Percentiles rank a stretch among this genome's conserved stretches.
Evolutionary conservation across 2,329 filamentous ascomycete genomes (phyloP).

Genomic region (Penicillium sp.): DNA sequence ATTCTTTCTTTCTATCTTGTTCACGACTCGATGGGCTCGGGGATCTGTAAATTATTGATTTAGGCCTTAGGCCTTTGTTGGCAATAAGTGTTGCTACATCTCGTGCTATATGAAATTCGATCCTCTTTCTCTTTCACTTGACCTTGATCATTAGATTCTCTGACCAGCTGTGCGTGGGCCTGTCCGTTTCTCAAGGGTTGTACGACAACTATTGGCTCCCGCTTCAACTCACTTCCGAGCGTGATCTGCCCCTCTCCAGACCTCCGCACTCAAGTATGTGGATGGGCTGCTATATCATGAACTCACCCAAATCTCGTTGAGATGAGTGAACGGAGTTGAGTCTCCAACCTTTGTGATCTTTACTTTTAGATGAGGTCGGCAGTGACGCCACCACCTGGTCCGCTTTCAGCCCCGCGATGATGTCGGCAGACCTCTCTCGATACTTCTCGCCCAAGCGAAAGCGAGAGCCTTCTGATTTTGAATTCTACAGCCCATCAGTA

Average conservation of each 20-base stretch:
- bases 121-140: neutral
- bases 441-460: constrained; percentile 37
- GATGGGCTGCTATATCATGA: constrained; percentile 10
- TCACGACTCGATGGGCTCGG: constrained; percentile 36
- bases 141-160: neutral
- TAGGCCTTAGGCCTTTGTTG: constrained; percentile 32
- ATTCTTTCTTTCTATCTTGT: constrained; percentile 29
- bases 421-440: constrained; percentile 25
- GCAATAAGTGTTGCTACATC: constrained; percentile 23
- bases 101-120: constrained; percentile 5
- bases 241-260: constrained; percentile 20
- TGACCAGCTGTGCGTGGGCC: neutral
- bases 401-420: constrained; percentile 30
- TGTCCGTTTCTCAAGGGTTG: neutral
- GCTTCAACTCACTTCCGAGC: constrained; percentile 16
- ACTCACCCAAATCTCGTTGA: constrained; percentile 8
- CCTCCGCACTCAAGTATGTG: constrained; percentile 14
- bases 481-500: constrained; percentile 29
- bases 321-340: constrained; percentile 10
- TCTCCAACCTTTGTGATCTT: constrained; percentile 4
- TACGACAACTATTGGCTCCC: constrained; percentile 13
- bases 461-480: constrained; percentile 32
- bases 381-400: constrained; percentile 20
- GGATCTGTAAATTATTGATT: constrained; percentile 42
- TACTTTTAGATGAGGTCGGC: constrained; percentile 7